These are phyloP conservation scores for Leucocoprinus sp. DNA, from an alignment of 768 basidiomycete species.

Conservation along the genomic window DNA sequence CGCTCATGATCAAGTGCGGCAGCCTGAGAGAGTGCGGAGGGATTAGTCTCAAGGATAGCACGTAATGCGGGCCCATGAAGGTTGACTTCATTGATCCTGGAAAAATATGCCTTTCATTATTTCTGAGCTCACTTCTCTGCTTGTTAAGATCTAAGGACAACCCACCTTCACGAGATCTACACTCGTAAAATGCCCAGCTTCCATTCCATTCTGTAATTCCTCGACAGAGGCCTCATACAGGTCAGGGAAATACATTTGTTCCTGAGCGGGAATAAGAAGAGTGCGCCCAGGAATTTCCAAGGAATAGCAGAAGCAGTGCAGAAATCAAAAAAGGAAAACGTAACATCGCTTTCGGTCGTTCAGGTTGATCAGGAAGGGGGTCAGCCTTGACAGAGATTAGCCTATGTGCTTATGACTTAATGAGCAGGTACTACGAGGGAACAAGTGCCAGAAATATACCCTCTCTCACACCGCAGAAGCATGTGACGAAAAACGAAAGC, in stretches of 20 bases:
- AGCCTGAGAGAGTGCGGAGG: conserved; percentile 43
- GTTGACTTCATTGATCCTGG: conserved; percentile 63
- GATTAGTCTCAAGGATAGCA: conserved; percentile 52
- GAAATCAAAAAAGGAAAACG: not conserved
- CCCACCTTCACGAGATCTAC: conserved; percentile 54
- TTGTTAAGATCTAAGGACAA: not conserved
- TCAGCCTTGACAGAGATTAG: too few relatives aligned
- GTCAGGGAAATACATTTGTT: conserved; percentile 31
- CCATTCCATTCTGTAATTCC: conserved; percentile 46
- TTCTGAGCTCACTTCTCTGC: not conserved
- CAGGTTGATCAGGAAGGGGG: not conserved
- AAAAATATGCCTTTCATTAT: conserved; percentile 46
- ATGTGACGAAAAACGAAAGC: too few relatives aligned
- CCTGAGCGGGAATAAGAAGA: not conserved
- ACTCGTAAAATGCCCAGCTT: conserved; percentile 43
- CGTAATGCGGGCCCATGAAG: conserved; percentile 45
- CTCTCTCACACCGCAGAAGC: too few relatives aligned
- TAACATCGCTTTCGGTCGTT: not conserved
- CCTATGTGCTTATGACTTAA: too few relatives aligned
- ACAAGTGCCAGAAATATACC: too few relatives aligned
- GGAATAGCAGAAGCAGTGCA: not conserved
- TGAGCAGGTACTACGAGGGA: too few relatives aligned
- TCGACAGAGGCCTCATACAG: conserved; percentile 51
- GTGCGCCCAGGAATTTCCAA: not conserved
- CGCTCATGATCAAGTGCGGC: conserved; percentile 40